These are phyloP conservation scores for Leishmania tarentolae DNA, from an alignment of 208 protist genomes.

Conservation along the genomic window DNA sequence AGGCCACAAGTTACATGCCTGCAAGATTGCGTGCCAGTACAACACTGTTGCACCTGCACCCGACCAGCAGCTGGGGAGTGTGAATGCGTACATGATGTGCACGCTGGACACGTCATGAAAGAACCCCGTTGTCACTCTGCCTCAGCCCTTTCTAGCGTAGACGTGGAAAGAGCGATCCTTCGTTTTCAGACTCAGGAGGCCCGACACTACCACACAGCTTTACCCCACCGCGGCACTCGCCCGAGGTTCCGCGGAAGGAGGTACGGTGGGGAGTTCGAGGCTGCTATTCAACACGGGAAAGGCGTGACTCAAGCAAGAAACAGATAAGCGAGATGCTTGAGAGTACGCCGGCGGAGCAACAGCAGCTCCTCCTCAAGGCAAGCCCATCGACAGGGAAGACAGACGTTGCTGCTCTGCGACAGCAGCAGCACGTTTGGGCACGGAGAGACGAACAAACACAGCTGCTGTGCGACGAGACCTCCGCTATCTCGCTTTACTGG, in stretches of 20 bases:
- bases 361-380: background rate
- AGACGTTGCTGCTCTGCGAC: background rate
- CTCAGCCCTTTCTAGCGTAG: too few relatives aligned
- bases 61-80: too few relatives aligned
- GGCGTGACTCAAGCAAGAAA: background rate
- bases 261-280: background rate
- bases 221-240: too few relatives aligned
- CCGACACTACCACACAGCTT: too few relatives aligned
- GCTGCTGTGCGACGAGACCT: background rate
- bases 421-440: background rate
- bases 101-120: too few relatives aligned
- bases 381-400: background rate
- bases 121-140: too few relatives aligned
- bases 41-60: too few relatives aligned
- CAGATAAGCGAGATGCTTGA: background rate
- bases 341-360: background rate
- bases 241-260: background rate
- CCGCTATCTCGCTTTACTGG: background rate
- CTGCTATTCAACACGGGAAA: background rate
- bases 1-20: too few relatives aligned
- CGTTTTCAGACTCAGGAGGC: too few relatives aligned
- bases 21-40: too few relatives aligned
- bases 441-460: background rate
- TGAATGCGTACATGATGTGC: too few relatives aligned
- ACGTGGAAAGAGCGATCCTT: too few relatives aligned